Percentiles rank a stretch among this genome's conserved stretches.
phyloP scores from a whole-genome alignment of 2,329 filamentous ascomycete genomes.

The Ophioceras dolichostomum region DNA sequence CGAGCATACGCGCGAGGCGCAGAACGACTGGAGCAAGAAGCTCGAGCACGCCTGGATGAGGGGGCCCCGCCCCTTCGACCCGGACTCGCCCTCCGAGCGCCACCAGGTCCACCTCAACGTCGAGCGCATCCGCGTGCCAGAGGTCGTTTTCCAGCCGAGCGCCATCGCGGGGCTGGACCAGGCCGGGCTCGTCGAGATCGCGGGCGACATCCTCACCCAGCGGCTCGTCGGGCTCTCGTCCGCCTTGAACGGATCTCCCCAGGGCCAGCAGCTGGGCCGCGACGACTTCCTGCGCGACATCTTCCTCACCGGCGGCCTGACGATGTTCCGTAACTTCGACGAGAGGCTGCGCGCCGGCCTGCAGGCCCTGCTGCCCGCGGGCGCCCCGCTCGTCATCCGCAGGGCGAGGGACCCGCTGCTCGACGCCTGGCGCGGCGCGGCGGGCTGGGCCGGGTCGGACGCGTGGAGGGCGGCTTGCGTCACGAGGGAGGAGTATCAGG shows the following conservation, averaged over 20 bases:
- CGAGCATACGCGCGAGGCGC: conserved; percentile 81
- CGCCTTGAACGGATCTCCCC: too few species aligned
- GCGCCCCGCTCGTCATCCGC: conserved; percentile 55
- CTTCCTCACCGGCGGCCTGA: conserved; percentile 91
- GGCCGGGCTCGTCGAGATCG: conserved; percentile 85
- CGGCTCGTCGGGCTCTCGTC: conserved; percentile 49
- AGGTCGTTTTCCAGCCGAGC: conserved; percentile 80
- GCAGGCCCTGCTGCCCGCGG: conserved; percentile 57
- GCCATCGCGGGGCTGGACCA: conserved; percentile 85
- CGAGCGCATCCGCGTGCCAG: conserved; percentile 85
- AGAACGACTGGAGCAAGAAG: conserved; percentile 90
- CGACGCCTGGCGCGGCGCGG: conserved; percentile 91
- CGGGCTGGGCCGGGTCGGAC: conserved; percentile 60
- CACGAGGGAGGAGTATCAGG: conserved; percentile 69
- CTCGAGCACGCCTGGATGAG: conserved; percentile 82
- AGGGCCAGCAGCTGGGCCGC: conserved; percentile 18
- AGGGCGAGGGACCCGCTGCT: conserved; percentile 64
- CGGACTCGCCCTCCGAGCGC: conserved; percentile 63
- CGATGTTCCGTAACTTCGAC: conserved; percentile 76
- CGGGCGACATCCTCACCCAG: conserved; percentile 77
- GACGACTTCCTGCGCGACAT: conserved; percentile 70
- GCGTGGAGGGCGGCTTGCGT: conserved; percentile 55
- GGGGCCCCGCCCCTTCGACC: conserved; percentile 76
- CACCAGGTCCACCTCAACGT: conserved; percentile 94
- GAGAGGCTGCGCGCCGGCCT: conserved; percentile 66